Evolutionary conservation across 306 rosid genomes (phyloP), one percentile per base, ranked within the genome.

Genomic region (Canavalia gladiata): DNA sequence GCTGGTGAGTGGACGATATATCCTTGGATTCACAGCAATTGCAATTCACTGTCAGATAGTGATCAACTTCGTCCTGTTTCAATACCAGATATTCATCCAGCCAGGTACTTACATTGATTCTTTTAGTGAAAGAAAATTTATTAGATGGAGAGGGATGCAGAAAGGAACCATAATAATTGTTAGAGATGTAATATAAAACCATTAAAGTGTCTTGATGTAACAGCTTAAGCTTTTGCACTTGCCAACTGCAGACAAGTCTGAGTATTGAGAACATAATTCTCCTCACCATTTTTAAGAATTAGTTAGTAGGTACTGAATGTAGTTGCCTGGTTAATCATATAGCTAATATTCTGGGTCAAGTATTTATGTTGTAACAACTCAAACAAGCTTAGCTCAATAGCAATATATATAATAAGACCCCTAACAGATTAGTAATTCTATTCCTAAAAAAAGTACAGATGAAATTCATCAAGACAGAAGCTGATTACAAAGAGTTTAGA

Each of bases 1-100:
- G 88, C 81, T 54, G 98, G 84, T 37, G 99, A 95, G 85, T 95
- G 99, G 97, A 89, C 90, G 35, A 87, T 95, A 86, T 85, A 91
- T 85, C 99, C 99, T 51, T 94, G 97, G 98, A 88, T 94, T 70
- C 98, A 94, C 89, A 86, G 98, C 87, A 94, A 94, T 84, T 90
- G 93, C 83, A 94, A 94, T 86, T 94, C 98, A 70, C 83, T 91
- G 65, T 91, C 97, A 59, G 97, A 94, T 68, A 86, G 81, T 72
- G 98, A 95, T 75, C 99, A 93, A 81, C 93, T 95, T 81, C 96
- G 96, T 72, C 86, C 99, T 29, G 85, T 95, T 85, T 81, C 87
- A 77, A 77, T 95, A 72, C 98, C 99, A n/a, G 98, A 93, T 87
- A 91, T 93, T 70, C 98, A 90, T 86, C 99, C 99, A 2, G 99